Conservation (phyloP, 768 basidiomycete genomes). For the Tulasnella calospora region DNA sequence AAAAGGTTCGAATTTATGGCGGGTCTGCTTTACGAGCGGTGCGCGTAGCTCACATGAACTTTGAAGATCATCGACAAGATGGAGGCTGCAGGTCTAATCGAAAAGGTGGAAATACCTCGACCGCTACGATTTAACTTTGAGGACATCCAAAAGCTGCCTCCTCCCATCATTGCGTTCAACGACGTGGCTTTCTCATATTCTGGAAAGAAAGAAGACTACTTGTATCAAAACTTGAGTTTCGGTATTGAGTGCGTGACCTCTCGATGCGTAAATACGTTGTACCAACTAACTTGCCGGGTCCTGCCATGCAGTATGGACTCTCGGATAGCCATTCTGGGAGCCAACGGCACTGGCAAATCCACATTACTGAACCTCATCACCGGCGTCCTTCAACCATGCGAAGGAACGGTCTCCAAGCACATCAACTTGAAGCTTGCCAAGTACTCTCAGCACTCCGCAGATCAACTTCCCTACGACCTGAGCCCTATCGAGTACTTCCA, state of each 20-base stretch:
- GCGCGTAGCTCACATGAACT: neutral
- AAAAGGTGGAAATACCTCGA: slow-evolving; percentile 74
- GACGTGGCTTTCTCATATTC: slow-evolving; percentile 94
- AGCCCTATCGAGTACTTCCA: slow-evolving; percentile 94
- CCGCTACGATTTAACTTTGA: slow-evolving; percentile 93
- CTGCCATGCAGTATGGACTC: slow-evolving; percentile 70
- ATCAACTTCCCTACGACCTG: slow-evolving; percentile 92
- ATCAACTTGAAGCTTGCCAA: slow-evolving; percentile 89
- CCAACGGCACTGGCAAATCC: slow-evolving; percentile 93
- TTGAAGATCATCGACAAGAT: slow-evolving; percentile 94
- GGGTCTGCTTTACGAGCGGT: neutral
- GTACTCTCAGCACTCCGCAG: slow-evolving; percentile 97
- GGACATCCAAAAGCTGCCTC: slow-evolving; percentile 86
- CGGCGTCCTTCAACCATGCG: slow-evolving; percentile 64
- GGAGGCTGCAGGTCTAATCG: slow-evolving; percentile 96
- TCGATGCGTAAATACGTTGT: neutral
- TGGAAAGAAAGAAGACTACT: slow-evolving; percentile 77
- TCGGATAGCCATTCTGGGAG: slow-evolving; percentile 91
- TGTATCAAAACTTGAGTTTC: slow-evolving; percentile 87
- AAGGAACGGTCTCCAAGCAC: slow-evolving; percentile 89
- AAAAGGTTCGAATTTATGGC: slow-evolving; percentile 49
- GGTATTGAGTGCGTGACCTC: slow-evolving; percentile 79
- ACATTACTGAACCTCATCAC: slow-evolving; percentile 90
- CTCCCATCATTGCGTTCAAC: slow-evolving; percentile 95
- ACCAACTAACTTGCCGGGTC: neutral